Percentiles rank a stretch among this genome's conserved stretches.
These are phyloP conservation scores for Camelina neglecta DNA, from an alignment of 345 rosid genomes.

Conservation along the genomic window DNA sequence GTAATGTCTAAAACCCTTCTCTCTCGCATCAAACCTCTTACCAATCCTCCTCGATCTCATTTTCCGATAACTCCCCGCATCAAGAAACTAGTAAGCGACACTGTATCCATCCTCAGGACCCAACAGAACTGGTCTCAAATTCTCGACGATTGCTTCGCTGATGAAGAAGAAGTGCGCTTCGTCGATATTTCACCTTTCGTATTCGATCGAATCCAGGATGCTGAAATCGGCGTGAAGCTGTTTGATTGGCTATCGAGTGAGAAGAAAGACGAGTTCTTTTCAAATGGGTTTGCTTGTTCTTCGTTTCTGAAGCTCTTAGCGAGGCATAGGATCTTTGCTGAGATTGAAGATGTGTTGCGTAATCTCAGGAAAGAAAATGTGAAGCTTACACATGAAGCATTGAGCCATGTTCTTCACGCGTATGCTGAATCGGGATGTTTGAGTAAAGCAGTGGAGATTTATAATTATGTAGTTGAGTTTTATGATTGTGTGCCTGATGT, in stretches of 20 bases:
- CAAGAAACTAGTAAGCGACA: slow-evolving; percentile 53
- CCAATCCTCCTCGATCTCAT: slow-evolving; percentile 44
- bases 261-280: slow-evolving; percentile 35
- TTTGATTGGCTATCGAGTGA: slow-evolving; percentile 59
- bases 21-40: slow-evolving; percentile 71
- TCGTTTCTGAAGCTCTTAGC: slow-evolving; percentile 79
- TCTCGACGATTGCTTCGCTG: slow-evolving; percentile 44
- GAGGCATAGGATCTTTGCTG: slow-evolving; percentile 53
- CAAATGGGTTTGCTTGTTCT: slow-evolving; percentile 66
- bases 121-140: slow-evolving; percentile 53
- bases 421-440: slow-evolving; percentile 62
- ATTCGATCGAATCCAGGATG: slow-evolving; percentile 67
- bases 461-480: slow-evolving; percentile 40
- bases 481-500: slow-evolving; percentile 56
- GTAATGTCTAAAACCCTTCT: slow-evolving; percentile 77
- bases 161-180: slow-evolving; percentile 50
- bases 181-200: slow-evolving; percentile 67
- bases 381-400: slow-evolving; percentile 61
- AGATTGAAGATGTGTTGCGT: slow-evolving; percentile 53
- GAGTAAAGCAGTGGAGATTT: slow-evolving; percentile 63
- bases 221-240: slow-evolving; percentile 62
- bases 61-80: slow-evolving; percentile 46
- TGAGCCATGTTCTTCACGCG: slow-evolving; percentile 57
- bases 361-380: slow-evolving; percentile 52
- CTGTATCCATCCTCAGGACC: slow-evolving; percentile 59